A percentile compares a stretch with the other conserved stretches of the same genome.
phyloP scores from a whole-genome alignment of 2,329 filamentous ascomycete genomes.

The Colletotrichum cuscutae region DNA sequence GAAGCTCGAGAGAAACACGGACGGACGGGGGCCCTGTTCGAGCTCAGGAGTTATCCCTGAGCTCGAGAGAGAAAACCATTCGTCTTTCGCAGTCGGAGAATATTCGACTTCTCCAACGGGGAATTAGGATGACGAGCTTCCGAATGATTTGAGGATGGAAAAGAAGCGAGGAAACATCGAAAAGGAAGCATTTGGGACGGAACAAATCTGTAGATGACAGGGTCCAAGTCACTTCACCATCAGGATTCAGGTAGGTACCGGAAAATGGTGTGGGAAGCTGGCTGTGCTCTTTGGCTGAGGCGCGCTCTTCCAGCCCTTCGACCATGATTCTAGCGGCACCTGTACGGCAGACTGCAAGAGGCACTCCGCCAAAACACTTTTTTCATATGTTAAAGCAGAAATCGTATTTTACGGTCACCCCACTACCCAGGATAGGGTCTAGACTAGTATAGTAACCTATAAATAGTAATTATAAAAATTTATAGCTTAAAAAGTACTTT shows the following conservation, averaged over 20 bases:
- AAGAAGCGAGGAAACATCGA: not conserved
- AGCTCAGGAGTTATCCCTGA: not conserved
- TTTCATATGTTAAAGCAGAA: no score
- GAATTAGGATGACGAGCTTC: not conserved
- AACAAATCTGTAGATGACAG: not conserved
- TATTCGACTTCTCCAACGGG: not conserved
- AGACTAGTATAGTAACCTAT: no score
- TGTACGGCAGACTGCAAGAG: no score
- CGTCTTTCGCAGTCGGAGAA: not conserved
- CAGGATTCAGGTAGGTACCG: not conserved
- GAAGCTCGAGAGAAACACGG: conserved; percentile 40
- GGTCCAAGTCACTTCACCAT: not conserved
- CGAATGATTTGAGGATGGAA: not conserved
- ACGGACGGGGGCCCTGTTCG: conserved; percentile 24
- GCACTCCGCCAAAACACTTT: no score
- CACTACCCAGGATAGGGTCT: no score
- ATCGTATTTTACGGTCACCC: no score
- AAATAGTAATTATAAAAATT: no score
- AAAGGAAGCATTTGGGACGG: not conserved
- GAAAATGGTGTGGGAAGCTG: not conserved
- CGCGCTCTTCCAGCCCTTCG: not conserved
- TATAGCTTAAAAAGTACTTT: no score
- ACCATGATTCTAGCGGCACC: conserved; percentile 24
- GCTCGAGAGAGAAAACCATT: not conserved
- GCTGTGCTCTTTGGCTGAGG: not conserved